Base-by-base conservation (phyloP, 2,329 filamentous ascomycete species). In the Penicillium brasilianum region DNA sequence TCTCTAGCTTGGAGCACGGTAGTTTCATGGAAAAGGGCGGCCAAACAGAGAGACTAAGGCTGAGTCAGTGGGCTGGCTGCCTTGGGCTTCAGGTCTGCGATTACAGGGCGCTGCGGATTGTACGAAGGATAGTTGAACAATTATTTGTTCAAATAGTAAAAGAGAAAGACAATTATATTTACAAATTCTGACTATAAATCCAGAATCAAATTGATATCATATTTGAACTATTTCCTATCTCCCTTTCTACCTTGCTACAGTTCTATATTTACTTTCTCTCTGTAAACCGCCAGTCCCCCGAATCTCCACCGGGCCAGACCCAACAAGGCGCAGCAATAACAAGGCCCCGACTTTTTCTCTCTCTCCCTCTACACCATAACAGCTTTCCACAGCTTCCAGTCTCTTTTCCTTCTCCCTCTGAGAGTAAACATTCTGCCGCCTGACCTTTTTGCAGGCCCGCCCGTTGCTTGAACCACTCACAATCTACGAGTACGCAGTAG, bases 241-340 rank as follows among this genome's bases (percentile, higher is more conserved):
- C 37, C n/a, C 37, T 13, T 7, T 1, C 18, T 18, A 14, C 18
- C 37, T 39, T 16, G 9, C 37, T 41, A 13, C 32, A 34, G 32
- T 48, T 28, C 44, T 48, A 48, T 53, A 39, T 28, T 53, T 37
- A 22, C 50, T 7, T 10, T 8, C n/a, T 22, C 13, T n/a, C 14
- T 10, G 16, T 34, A 34, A 34, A 51, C 30, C 13, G n/a, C 36
- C 48, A 51, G n/a, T 53, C 50, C 1, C 28, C 20, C 14, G 18
- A 34, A 25, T 62, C 60, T 66, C 65, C 64, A 66, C 63, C 36
- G 48, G 59, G 63, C 64, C 63, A 64, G 66, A 65, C 66, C 63
- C 66, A 67, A 66, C 66, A 69, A 62, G 68, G 68, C 68, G 68
- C 68, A 69, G 66, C 65, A 65, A 37, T 36, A 58, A 51, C 50